Evolutionary conservation across 2,329 filamentous ascomycete species (phyloP).

Genomic region (Trichoderma atrobrunneum): DNA sequence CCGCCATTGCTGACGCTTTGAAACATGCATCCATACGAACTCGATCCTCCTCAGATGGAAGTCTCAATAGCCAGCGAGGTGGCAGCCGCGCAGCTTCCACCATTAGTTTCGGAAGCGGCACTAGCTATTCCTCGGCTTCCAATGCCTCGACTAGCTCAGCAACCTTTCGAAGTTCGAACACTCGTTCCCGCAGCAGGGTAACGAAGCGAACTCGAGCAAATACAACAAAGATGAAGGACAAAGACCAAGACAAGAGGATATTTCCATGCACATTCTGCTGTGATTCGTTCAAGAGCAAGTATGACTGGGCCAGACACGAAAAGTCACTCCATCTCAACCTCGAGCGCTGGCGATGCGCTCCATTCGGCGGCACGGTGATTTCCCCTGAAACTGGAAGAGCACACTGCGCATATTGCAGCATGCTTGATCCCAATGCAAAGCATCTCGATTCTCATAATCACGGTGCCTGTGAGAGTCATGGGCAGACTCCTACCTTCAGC

Average conservation of each 20-base stretch:
- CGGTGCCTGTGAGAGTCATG: not conserved
- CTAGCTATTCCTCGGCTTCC: not conserved
- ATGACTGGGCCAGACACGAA: not conserved
- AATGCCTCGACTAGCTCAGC: not conserved
- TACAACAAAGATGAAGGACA: not conserved
- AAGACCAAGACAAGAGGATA: not conserved
- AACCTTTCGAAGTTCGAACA: not conserved
- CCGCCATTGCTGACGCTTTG: not conserved
- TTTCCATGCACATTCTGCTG: not conserved
- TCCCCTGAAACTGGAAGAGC: not conserved
- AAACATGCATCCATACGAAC: not conserved
- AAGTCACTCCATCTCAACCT: not conserved
- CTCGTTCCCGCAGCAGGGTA: not conserved
- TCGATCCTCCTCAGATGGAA: not conserved
- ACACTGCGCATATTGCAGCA: not conserved
- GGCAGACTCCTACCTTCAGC: not conserved
- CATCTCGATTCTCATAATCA: not conserved
- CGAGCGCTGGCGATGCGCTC: not conserved
- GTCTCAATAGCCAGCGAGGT: not conserved
- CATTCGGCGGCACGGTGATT: not conserved
- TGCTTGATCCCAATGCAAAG: not conserved
- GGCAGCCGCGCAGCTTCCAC: not conserved
- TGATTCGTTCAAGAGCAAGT: not conserved
- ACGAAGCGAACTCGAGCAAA: not conserved
- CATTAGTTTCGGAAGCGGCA: not conserved